Evolutionary conservation across 495 filamentous ascomycete species (phyloP).

Genomic region (Chlorociboria aeruginascens): DNA sequence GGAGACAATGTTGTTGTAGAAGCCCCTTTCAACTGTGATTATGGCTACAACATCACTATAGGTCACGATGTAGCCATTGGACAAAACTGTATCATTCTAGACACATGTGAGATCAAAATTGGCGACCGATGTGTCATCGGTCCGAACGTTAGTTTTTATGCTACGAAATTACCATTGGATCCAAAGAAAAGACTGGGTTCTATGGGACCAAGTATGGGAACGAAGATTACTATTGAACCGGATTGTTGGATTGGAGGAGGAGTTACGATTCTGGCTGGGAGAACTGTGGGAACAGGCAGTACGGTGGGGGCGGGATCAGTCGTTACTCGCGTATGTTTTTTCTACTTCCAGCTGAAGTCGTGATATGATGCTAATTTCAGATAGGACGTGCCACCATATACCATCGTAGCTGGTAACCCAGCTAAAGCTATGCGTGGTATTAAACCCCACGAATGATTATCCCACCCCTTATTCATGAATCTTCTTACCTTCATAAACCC

Average conservation of each 20-base stretch:
- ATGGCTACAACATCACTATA: slow-evolving; percentile 87
- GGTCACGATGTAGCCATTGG: slow-evolving; percentile 81
- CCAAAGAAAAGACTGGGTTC: slow-evolving; percentile 64
- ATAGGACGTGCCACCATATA: slow-evolving; percentile 49
- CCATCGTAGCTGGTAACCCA: slow-evolving; percentile 51
- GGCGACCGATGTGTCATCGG: slow-evolving; percentile 74
- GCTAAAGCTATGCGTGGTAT: slow-evolving; percentile 45
- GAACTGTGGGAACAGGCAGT: slow-evolving; percentile 67
- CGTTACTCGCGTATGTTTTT: slow-evolving; percentile 62
- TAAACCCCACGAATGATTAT: slow-evolving; percentile 6
- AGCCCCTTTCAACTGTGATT: slow-evolving; percentile 86
- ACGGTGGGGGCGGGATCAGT: slow-evolving; percentile 79
- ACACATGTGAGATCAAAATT: slow-evolving; percentile 60
- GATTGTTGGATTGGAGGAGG: slow-evolving; percentile 85
- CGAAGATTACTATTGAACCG: slow-evolving; percentile 68
- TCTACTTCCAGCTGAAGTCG: not conserved
- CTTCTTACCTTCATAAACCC: too few species aligned
- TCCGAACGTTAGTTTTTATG: slow-evolving; percentile 79
- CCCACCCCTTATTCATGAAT: too few species aligned
- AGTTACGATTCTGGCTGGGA: slow-evolving; percentile 72
- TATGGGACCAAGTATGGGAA: slow-evolving; percentile 58
- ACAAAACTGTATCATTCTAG: slow-evolving; percentile 76
- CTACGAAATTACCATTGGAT: slow-evolving; percentile 62
- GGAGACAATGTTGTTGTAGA: slow-evolving; percentile 72
- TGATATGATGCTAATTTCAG: slow-evolving; percentile 2